These are phyloP conservation scores for Triticum timopheevii DNA, from an alignment of 176 grass and related monocot genomes.

Conservation along the genomic window DNA sequence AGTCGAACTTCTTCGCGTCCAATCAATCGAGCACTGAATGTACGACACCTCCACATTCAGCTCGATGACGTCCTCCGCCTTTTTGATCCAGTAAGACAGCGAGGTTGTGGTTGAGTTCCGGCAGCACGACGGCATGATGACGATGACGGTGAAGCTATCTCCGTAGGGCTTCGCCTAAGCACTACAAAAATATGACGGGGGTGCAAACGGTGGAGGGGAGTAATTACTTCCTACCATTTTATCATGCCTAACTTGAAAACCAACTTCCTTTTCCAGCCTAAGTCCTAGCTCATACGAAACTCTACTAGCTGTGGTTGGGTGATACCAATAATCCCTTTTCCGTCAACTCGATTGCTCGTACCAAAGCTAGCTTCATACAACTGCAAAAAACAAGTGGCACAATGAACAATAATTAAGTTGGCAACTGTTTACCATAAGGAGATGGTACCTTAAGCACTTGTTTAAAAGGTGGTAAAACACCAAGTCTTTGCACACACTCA, in stretches of 20 bases:
- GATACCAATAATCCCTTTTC: slow-evolving; percentile 8
- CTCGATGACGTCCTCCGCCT: no score
- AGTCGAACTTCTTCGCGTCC: no score
- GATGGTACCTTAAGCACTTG: not conserved
- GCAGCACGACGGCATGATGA: no score
- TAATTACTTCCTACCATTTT: not conserved
- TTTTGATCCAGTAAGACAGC: no score
- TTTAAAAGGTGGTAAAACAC: not conserved
- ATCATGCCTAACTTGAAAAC: slow-evolving; percentile 14
- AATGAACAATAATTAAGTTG: not conserved
- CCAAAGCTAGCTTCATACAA: slow-evolving; percentile 3
- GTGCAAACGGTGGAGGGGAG: not conserved
- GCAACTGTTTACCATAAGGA: not conserved
- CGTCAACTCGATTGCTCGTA: not conserved
- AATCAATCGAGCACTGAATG: no score
- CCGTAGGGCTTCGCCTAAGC: no score
- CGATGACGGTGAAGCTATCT: no score
- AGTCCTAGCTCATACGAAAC: not conserved
- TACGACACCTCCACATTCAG: no score
- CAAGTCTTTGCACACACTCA: not conserved
- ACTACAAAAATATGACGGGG: no score
- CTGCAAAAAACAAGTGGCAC: not conserved
- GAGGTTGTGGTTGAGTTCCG: no score
- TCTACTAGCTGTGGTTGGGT: not conserved
- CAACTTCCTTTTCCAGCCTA: not conserved